phyloP scores from a whole-genome alignment of 192 early-diverging fungal genomes.

The Backusella tuberculispora region DNA sequence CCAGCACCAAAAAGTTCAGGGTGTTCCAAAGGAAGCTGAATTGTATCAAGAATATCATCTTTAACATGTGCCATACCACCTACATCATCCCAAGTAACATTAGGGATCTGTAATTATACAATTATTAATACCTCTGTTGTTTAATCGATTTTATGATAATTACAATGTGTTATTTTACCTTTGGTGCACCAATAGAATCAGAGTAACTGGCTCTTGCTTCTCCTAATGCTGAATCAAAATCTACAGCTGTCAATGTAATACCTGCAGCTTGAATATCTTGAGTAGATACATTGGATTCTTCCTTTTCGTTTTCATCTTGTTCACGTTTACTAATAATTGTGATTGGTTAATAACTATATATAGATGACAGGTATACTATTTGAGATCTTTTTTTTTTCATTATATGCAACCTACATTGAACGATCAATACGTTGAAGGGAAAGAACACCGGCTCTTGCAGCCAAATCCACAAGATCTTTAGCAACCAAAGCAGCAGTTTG shows the following conservation, averaged over 20 bases:
- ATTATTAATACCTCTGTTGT: background rate
- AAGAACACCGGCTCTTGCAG: conserved; percentile 71
- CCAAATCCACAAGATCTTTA: conserved; percentile 79
- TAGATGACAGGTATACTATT: too few species aligned
- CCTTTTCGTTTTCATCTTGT: background rate
- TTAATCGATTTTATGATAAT: background rate
- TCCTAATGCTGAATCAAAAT: conserved; percentile 81
- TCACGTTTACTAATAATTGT: background rate
- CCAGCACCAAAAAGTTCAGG: conserved; percentile 97
- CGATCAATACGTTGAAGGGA: conserved; percentile 64
- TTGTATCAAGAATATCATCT: conserved; percentile 92
- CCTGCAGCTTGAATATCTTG: conserved; percentile 71
- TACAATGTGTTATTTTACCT: conserved; percentile 46
- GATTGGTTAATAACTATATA: background rate
- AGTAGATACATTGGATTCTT: conserved; percentile 35
- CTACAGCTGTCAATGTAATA: conserved; percentile 72
- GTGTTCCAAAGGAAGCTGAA: conserved; percentile 93
- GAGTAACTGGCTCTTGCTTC: conserved; percentile 82
- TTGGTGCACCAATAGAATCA: conserved; percentile 93
- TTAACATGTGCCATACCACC: conserved; percentile 94
- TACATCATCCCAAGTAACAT: conserved; percentile 98
- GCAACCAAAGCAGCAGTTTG: conserved; percentile 93
- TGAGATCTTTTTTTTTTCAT: background rate
- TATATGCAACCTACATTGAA: conserved; percentile 40
- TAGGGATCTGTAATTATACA: conserved; percentile 72